Evolutionary conservation across 768 basidiomycete species (phyloP).

Genomic region (Lactarius deliciosus): DNA sequence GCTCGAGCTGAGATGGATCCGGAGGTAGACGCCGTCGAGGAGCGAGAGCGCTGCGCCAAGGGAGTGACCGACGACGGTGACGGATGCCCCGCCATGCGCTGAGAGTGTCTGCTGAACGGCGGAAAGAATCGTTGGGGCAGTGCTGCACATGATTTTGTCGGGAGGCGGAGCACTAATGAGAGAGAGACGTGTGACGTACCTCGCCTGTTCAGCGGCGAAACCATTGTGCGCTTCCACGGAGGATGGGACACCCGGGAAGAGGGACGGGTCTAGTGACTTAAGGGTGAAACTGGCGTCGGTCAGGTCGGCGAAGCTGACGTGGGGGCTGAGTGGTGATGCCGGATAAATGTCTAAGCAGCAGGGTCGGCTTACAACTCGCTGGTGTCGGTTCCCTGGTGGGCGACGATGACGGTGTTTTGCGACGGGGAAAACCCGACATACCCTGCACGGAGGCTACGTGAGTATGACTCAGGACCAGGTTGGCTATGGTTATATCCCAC

Average conservation of each 20-base stretch:
- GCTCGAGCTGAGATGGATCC: constrained; percentile 27
- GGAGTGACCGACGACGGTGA: constrained; percentile 25
- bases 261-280: constrained; percentile 37
- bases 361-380: constrained; percentile 33
- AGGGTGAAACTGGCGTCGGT: constrained; percentile 46
- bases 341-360: no score
- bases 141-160: neutral
- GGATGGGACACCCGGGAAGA: constrained; percentile 52
- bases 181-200: constrained; percentile 36
- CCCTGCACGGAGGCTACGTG: constrained; percentile 37
- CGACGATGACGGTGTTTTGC: constrained; percentile 39
- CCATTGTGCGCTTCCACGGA: constrained; percentile 47
- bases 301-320: constrained; percentile 38
- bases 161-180: neutral
- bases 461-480: neutral
- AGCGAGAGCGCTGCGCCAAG: constrained; percentile 33
- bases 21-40: constrained; percentile 34
- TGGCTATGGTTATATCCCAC: constrained; percentile 31
- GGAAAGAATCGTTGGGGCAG: constrained; percentile 4
- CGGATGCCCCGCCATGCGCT: neutral
- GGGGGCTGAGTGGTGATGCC: neutral
- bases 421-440: constrained; percentile 52
- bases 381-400: constrained; percentile 42
- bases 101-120: constrained; percentile 7
- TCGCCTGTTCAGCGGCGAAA: constrained; percentile 46